Percentiles rank a stretch among this genome's conserved stretches.
These are phyloP conservation scores for Nasturtium officinale DNA, from an alignment of 345 rosid species.

Conservation along the genomic window DNA sequence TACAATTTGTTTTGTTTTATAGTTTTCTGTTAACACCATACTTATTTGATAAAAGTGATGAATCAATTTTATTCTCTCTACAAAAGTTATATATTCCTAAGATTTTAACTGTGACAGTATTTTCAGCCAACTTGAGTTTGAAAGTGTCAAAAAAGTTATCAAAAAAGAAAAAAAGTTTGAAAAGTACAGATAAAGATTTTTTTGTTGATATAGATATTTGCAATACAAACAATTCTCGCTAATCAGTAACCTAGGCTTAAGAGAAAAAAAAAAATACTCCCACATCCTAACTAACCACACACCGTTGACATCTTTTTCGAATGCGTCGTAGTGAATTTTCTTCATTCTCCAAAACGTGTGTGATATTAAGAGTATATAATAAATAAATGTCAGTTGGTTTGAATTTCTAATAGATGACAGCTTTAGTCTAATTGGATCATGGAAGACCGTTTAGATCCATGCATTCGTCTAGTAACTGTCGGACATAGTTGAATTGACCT, in stretches of 20 bases:
- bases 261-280: not conserved
- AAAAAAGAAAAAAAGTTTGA: not conserved
- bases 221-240: not conserved
- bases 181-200: too few relatives aligned
- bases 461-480: conserved; percentile 12
- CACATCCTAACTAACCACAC: not conserved
- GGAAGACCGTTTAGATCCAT: conserved; percentile 20
- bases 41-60: not conserved
- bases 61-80: too few relatives aligned
- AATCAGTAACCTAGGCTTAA: not conserved
- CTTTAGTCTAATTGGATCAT: conserved; percentile 18
- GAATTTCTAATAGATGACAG: conserved; percentile 7
- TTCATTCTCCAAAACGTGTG: not conserved
- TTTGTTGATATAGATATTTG: not conserved
- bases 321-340: not conserved
- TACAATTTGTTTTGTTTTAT: not conserved
- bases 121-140: not conserved
- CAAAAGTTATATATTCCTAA: not conserved
- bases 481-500: conserved; percentile 25
- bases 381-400: not conserved
- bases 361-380: not conserved
- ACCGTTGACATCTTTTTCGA: not conserved
- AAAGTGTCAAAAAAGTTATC: not conserved
- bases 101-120: not conserved
- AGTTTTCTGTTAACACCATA: not conserved